Base-by-base conservation (phyloP, 495 filamentous ascomycete species). In the Tuber melanosporum region DNA sequence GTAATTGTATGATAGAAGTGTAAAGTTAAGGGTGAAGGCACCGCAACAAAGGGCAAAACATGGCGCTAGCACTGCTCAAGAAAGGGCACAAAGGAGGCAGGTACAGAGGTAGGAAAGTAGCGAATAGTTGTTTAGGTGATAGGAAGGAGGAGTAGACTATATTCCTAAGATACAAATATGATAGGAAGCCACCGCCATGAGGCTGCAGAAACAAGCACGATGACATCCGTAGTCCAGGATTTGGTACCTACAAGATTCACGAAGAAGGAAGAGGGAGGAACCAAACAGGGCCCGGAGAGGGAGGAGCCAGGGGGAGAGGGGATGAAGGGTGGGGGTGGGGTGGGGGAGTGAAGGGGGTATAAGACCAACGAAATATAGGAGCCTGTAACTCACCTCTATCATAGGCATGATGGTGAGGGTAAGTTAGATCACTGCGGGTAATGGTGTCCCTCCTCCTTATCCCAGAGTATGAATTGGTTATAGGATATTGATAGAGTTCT, bases 341-440 rank as follows among this genome's bases (percentile, higher is more conserved):
- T 32, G 7, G 52, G 57, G 26, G 15, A 32, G n/a, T 6, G 57
- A 66, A 66, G 57, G 26, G 57, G 26, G 5, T 32, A 17, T n/a
- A 32, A 32, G 57, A 17, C 32, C 6, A 66, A 15, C 1, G 57
- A 66, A 17, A 32, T 32, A 3, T 32, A 32, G 57, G 32, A 66
- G 26, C 57, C 7, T 10, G 10, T 5, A 32, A 66, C 57, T 66
- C 73, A 80, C 78, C 77, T 80, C 78, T 80, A 80, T 80, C 73
- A 80, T 22, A 70, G 78, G 78, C 78, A 80, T 80, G 46, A 42
- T 32, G n/a, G 8, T 3, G 26, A 32, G 12, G 57, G 10, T 14
- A 32, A 66, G 2, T 32, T 66, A 32, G n/a, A 17, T 66, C 2
- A 32, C 57, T 66, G n/a, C 26, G n/a, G 57, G n/a, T 66, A 66